Conservation (phyloP, 805 yeast species). For the Kurtzmaniella fragi region DNA sequence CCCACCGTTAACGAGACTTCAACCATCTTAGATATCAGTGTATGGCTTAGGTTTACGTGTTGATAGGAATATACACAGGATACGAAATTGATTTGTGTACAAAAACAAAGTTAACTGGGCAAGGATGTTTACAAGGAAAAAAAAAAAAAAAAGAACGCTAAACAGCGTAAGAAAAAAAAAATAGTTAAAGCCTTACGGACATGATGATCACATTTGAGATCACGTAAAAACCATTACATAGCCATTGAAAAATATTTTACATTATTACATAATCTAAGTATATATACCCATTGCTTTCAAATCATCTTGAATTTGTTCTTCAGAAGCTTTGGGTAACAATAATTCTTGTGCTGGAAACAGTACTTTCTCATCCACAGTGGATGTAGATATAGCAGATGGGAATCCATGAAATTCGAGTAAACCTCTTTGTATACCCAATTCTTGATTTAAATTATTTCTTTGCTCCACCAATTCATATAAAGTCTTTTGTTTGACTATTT, state of each 20-base stretch:
- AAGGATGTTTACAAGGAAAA: not conserved
- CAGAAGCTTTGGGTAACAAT: conserved; percentile 52
- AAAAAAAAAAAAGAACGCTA: not conserved
- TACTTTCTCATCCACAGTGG: conserved; percentile 17
- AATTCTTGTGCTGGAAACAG: conserved; percentile 19
- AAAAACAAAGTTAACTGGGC: not conserved
- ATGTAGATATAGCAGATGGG: conserved; percentile 67
- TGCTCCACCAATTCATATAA: conserved; percentile 50
- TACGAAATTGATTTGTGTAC: not conserved
- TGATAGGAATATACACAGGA: conserved; percentile 1
- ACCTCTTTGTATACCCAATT: conserved; percentile 67
- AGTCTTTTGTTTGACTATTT: conserved; percentile 30
- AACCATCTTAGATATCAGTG: conserved; percentile 44
- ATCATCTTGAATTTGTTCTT: conserved; percentile 73
- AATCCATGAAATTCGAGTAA: conserved; percentile 64
- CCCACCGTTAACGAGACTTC: conserved; percentile 94
- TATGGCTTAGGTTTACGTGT: not conserved
- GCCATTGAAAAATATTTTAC: not conserved
- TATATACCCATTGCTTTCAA: conserved; percentile 57
- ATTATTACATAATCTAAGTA: conserved; percentile 7
- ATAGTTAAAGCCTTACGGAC: no score
- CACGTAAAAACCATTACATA: no score
- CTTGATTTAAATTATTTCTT: conserved; percentile 60
- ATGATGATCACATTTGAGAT: no score
- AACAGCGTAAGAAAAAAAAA: no score